phyloP scores from a whole-genome alignment of 148 eudicot genomes.

The Chenopodium quinoa region DNA sequence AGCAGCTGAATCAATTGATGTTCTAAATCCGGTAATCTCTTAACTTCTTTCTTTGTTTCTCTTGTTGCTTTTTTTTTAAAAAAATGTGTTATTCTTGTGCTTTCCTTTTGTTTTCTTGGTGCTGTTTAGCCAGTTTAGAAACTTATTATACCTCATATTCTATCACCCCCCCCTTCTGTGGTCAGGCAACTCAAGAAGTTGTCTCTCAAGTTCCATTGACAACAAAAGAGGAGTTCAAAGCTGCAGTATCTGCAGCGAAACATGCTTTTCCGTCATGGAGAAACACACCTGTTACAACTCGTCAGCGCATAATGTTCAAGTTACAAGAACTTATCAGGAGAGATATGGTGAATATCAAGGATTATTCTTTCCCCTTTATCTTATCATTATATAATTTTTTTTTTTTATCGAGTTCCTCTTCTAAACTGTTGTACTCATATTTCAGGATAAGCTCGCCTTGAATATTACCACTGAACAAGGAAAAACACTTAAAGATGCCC shows the following conservation, averaged over 20 bases:
- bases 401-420: neutral
- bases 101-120: neutral
- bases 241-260: slow-evolving; percentile 96
- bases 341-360: slow-evolving; percentile 62
- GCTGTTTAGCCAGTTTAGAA: neutral
- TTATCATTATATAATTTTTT: neutral
- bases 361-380: neutral
- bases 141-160: slow-evolving; percentile 1
- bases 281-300: slow-evolving; percentile 82
- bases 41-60: neutral
- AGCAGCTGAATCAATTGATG: slow-evolving; percentile 67
- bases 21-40: slow-evolving; percentile 74
- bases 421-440: slow-evolving; percentile 5
- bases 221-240: slow-evolving; percentile 77
- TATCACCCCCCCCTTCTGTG: slow-evolving; percentile 2
- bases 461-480: slow-evolving; percentile 94
- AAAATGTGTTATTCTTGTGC: neutral
- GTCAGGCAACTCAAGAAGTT: slow-evolving; percentile 91
- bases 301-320: slow-evolving; percentile 91
- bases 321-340: slow-evolving; percentile 89
- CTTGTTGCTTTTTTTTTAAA: neutral
- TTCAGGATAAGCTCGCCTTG: slow-evolving; percentile 86
- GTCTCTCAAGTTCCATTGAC: slow-evolving; percentile 92
- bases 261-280: slow-evolving; percentile 85
- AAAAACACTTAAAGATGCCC: slow-evolving; percentile 95